Base-by-base conservation (phyloP, 768 basidiomycete species). In the Cubamyces lactineus region DNA sequence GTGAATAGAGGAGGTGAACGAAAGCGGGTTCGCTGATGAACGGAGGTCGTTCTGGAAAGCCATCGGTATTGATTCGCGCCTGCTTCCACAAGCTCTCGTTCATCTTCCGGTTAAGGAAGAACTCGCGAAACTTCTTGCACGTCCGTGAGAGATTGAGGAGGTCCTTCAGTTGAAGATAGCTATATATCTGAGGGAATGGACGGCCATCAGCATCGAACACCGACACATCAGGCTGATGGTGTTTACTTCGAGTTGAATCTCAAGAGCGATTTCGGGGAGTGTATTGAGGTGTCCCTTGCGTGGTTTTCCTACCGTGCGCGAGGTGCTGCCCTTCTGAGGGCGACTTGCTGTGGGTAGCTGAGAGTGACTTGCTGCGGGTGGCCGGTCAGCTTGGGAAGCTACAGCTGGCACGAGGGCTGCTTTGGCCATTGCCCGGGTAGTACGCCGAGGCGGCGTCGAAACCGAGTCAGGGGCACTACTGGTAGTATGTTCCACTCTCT, bases 101-200 rank as follows among this genome's bases (percentile, higher is more conserved):
- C 17, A 38, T 13, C 42, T 40, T 23, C 30, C 30, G 5, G 43
- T 24, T 24, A 12, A 60, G 45, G 21, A 60, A 39, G 42, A 47
- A 53, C 0, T n/a, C 21, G 7, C 51, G 61, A 17, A 62, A 57
- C 12, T 26, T 34, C 38, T 62, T 62, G 55, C 55, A 62, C 6
- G 50, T 52, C 3, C 61, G 61, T 1, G 53, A 26, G n/a, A 62
- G 53, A n/a, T 43, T 30, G 19, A 50, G 34, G 1, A 62, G 48
- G 17, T 62, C 61, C 12, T 26, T 11, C 8, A 50, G 34, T 13
- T 46, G 34, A 13, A 62, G 42, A 47, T 57, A 21, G 38, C 42
- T 26, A 43, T 45, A 62, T 45, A 62, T 41, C 61, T 62, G 11
- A 19, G 15, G 15, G 0, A 13, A 17, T 17, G 7, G 21, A 28